Evolutionary conservation across 768 basidiomycete species (phyloP), one percentile per base, ranked within the genome.

Genomic region (Russula vinacea): DNA sequence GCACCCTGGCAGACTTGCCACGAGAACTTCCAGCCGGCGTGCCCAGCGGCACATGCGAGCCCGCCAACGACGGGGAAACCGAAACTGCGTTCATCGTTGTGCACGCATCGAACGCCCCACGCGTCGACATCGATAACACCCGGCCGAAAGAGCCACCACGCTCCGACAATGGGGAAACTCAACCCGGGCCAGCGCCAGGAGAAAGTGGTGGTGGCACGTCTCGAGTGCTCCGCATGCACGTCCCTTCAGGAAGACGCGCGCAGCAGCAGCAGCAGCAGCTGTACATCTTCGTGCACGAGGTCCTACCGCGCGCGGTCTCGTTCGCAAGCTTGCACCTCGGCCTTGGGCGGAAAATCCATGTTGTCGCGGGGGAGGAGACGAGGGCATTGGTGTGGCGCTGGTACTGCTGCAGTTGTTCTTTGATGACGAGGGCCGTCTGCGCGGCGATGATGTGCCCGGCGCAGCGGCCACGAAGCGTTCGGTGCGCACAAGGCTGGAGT

Each of bases 401-500:
- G 82, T 78, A 14, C 80, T 84, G 1, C 73, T 91, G 3, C 81
- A 85, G 37, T 56, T 77, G 19, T 84, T 81, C 64, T 92, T 91
- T 70, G 78, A 80, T 35, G 79, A 84, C 8, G 72, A 76, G 0
- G 90, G 87, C 22, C 13, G 52, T 22, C 40, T 44, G 16, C 19
- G 51, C 9, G 6, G 24, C 9, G 53, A 45, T 14, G 17, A 33
- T 19, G 14, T 32, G 19, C 29, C 14, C 42, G 66, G 39, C 14
- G 33, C 58, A 8, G 40, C 39, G 65, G 73, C 70, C 50, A 80
- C 78, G 67, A 97, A 97, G 73, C 74, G 78, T 22, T 75, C 80
- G 14, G 84, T 98, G 66, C 83, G 84, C 13, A 86, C 78, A 14
- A 81, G 93, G 19, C 78, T 98, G 40, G 88, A 98, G 71, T 93